phyloP scores from a whole-genome alignment of 2,329 filamentous ascomycete species.

The Mycosphaerelloides madeirae region DNA sequence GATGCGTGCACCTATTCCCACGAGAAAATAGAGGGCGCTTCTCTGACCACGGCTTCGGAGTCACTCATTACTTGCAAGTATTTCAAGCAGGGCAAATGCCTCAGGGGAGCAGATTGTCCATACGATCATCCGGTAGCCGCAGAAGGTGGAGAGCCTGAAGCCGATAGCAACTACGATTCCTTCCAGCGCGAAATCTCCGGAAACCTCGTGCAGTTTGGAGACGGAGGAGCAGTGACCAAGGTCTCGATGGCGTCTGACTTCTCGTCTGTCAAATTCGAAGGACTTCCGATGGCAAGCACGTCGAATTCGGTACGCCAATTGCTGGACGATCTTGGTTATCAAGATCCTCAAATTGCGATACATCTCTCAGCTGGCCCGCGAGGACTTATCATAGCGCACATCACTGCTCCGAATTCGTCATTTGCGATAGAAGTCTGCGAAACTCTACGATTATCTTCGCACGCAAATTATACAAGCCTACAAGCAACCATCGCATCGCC shows the following conservation, averaged over 20 bases:
- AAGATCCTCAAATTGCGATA: background rate
- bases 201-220: slow-evolving; percentile 1
- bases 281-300: background rate
- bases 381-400: background rate
- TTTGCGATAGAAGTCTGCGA: background rate
- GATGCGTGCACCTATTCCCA: background rate
- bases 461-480: too few species aligned
- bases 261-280: slow-evolving; percentile 1
- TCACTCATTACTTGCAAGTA: background rate
- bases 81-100: slow-evolving; percentile 4
- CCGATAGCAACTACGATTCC: slow-evolving; percentile 47
- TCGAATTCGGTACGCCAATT: background rate
- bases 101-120: background rate
- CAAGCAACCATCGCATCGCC: background rate
- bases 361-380: background rate
- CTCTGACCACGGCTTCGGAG: too few species aligned
- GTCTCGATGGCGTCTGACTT: slow-evolving; percentile 5
- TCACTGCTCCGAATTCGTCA: background rate
- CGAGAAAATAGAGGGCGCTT: background rate
- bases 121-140: background rate
- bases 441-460: too few species aligned
- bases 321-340: background rate
- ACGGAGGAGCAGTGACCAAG: background rate
- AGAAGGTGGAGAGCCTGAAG: slow-evolving; percentile 44
- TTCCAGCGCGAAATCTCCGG: slow-evolving; percentile 36